Percentiles rank a stretch among this genome's conserved stretches.
phyloP scores from a whole-genome alignment of 352 stramenopile species.

The Phytophthora syringae region DNA sequence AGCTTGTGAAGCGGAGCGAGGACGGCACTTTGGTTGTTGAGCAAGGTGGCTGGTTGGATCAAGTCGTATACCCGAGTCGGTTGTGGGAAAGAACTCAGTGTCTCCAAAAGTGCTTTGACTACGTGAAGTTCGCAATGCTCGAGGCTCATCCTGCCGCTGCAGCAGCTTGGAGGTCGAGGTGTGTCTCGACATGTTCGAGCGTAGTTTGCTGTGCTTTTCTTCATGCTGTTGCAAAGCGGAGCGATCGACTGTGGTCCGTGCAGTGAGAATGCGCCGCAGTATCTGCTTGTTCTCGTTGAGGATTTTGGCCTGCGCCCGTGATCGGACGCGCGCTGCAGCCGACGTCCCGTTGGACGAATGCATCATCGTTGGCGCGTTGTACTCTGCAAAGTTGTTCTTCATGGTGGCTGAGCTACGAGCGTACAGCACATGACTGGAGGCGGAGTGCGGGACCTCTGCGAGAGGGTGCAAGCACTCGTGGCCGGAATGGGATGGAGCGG shows the following conservation, averaged over 20 bases:
- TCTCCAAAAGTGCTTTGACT: conserved; percentile 24
- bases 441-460: conserved; percentile 35
- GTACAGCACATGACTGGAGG: conserved; percentile 56
- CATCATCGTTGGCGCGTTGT: conserved; percentile 43
- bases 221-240: conserved; percentile 45
- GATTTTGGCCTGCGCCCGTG: conserved; percentile 49
- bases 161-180: conserved; percentile 25
- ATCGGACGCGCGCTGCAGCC: conserved; percentile 25
- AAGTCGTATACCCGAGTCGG: conserved; percentile 13
- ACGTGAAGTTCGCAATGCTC: conserved; percentile 8
- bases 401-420: conserved; percentile 50
- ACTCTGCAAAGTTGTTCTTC: conserved; percentile 58
- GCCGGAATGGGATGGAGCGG: conserved; percentile 18
- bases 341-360: conserved; percentile 40
- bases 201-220: conserved; percentile 46
- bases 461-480: conserved; percentile 29
- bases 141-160: conserved; percentile 10
- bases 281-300: conserved; percentile 60
- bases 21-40: conserved; percentile 14
- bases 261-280: conserved; percentile 51
- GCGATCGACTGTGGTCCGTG: conserved; percentile 52
- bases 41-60: conserved; percentile 18
- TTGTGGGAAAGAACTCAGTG: neutral
- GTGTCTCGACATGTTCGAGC: conserved; percentile 51
- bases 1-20: conserved; percentile 23